Conservation (phyloP, 2,329 filamentous ascomycete species). For the Claviceps digitariae region DNA sequence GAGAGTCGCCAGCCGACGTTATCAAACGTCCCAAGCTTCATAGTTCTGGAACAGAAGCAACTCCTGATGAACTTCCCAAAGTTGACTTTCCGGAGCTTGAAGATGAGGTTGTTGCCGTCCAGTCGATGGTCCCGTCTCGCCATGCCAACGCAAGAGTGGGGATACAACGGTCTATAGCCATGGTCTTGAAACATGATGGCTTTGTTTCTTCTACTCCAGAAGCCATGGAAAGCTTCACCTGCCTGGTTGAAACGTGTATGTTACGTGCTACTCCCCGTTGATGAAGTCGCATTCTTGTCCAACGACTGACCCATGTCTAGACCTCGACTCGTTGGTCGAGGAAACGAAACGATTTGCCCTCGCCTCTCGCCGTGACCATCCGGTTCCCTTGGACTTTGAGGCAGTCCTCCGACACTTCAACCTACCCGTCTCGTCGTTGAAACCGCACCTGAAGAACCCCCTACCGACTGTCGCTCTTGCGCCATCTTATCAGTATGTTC, state of each 20-base stretch:
- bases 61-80: neutral
- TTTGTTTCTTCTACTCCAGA: conserved; percentile 41
- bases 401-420: conserved; percentile 37
- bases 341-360: conserved; percentile 34
- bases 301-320: conserved; percentile 20
- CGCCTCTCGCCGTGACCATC: conserved; percentile 35
- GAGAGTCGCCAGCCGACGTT: conserved; percentile 13
- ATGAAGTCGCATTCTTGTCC: neutral
- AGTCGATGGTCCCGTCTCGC: conserved; percentile 15
- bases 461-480: conserved; percentile 26
- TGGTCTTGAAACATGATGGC: conserved; percentile 43
- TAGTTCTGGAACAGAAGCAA: neutral
- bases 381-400: conserved; percentile 45
- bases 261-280: neutral
- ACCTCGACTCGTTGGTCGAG: conserved; percentile 34
- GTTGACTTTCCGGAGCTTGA: neutral
- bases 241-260: conserved; percentile 44
- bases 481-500: conserved; percentile 25
- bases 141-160: conserved; percentile 22
- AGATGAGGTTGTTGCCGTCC: conserved; percentile 9
- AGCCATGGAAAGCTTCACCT: conserved; percentile 45
- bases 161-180: conserved; percentile 40
- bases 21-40: conserved; percentile 17
- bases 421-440: conserved; percentile 35
- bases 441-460: conserved; percentile 42